phyloP scores from a whole-genome alignment of 192 early-diverging fungal species.

The Rhizoclosmatium sp. region DNA sequence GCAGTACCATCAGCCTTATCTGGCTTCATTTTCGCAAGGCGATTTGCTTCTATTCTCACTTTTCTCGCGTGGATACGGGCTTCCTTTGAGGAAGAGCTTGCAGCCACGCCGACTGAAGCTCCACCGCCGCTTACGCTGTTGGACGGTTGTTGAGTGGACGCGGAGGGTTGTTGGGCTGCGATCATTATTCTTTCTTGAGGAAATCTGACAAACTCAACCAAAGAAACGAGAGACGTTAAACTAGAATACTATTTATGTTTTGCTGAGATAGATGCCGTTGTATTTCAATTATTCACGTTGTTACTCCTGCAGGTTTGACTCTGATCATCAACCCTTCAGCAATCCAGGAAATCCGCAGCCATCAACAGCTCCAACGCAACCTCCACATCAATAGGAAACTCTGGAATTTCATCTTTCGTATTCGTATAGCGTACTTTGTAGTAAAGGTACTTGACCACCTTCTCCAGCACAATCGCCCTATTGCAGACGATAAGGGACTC shows the following conservation, averaged over 20 bases:
- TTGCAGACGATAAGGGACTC: background rate
- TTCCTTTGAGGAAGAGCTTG: conserved; percentile 33
- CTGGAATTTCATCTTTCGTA: conserved; percentile 78
- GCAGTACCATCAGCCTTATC: conserved; percentile 52
- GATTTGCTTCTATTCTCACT: conserved; percentile 50
- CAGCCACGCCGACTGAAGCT: too few relatives aligned
- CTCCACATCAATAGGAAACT: conserved; percentile 88
- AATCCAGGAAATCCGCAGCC: conserved; percentile 96
- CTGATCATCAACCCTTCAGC: conserved; percentile 47
- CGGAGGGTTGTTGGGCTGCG: too few relatives aligned
- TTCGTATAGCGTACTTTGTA: conserved; percentile 83
- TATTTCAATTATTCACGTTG: too few relatives aligned
- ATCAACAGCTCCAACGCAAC: conserved; percentile 90
- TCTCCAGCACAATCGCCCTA: conserved; percentile 90
- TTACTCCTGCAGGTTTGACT: too few relatives aligned
- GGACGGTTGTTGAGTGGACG: too few relatives aligned
- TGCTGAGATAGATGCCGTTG: too few relatives aligned
- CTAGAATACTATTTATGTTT: too few relatives aligned
- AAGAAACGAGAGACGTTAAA: too few relatives aligned
- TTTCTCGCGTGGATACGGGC: conserved; percentile 57
- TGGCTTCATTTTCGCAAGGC: conserved; percentile 52
- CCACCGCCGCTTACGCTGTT: too few relatives aligned
- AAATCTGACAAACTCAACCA: too few relatives aligned
- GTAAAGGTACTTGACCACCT: conserved; percentile 92
- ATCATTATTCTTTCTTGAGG: too few relatives aligned